These are phyloP conservation scores for Quercus glauca DNA, from an alignment of 306 rosid species.

Conservation along the genomic window DNA sequence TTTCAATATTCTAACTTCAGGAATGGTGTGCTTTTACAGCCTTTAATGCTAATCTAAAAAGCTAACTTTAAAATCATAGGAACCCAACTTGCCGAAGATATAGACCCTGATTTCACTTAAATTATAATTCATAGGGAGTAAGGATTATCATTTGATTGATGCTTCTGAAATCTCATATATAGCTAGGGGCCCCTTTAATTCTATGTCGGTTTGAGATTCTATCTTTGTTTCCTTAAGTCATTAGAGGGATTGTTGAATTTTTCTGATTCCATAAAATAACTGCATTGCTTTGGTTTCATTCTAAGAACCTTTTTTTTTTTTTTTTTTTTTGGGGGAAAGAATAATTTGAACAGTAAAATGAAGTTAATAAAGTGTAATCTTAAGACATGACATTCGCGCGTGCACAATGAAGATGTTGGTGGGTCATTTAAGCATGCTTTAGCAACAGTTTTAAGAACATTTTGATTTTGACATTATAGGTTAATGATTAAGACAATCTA, in stretches of 20 bases:
- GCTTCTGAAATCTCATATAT: background rate
- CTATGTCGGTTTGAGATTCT: too few relatives aligned
- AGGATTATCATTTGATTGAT: background rate
- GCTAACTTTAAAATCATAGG: background rate
- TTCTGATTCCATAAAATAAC: constrained; percentile 16
- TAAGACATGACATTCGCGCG: constrained; percentile 62
- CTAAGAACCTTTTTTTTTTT: background rate
- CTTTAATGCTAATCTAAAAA: background rate
- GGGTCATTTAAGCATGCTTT: constrained; percentile 61
- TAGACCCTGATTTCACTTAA: background rate
- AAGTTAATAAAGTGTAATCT: constrained; percentile 40
- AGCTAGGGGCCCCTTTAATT: too few relatives aligned
- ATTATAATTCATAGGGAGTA: background rate
- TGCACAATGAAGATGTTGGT: constrained; percentile 51
- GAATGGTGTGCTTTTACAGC: background rate
- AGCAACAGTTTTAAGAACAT: constrained; percentile 43
- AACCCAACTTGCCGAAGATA: background rate
- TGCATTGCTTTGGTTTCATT: constrained; percentile 48
- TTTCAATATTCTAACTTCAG: background rate
- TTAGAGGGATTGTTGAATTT: constrained; percentile 3
- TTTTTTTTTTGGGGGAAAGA: constrained; percentile 4
- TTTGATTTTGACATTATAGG: constrained; percentile 54
- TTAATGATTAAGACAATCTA: constrained; percentile 41
- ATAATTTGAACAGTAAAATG: constrained; percentile 30
- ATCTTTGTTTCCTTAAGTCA: too few relatives aligned